phyloP scores from a whole-genome alignment of 2,329 filamentous ascomycete genomes.

The Coniochaeta pulveracea region DNA sequence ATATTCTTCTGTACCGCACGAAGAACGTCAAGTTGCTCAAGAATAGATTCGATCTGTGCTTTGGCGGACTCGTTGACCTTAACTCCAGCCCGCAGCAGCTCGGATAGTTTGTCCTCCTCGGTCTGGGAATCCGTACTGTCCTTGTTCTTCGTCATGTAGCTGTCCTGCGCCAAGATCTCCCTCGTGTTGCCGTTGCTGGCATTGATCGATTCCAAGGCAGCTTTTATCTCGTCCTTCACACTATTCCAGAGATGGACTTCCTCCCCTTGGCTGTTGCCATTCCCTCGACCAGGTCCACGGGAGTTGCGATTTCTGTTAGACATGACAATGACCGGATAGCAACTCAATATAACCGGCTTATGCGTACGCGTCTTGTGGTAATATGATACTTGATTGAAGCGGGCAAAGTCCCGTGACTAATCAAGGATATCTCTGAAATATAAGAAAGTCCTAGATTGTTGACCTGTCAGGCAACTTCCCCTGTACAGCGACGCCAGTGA shows the following conservation, averaged over 20 bases:
- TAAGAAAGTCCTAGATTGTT: too few species aligned
- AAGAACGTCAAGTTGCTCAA: constrained; percentile 26
- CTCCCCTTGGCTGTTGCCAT: constrained; percentile 26
- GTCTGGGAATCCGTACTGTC: constrained; percentile 18
- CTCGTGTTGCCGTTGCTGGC: constrained; percentile 25
- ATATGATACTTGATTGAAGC: too few species aligned
- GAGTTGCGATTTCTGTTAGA: constrained; percentile 18
- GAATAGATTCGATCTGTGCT: constrained; percentile 20
- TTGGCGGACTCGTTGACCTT: constrained; percentile 20
- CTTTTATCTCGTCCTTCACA: constrained; percentile 24
- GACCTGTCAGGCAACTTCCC: too few species aligned
- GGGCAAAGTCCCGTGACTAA: too few species aligned
- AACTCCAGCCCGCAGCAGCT: constrained; percentile 16
- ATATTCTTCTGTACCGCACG: constrained; percentile 27
- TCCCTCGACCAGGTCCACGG: constrained; percentile 24
- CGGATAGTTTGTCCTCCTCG: constrained; percentile 16
- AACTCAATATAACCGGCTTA: too few species aligned
- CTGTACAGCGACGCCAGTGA: too few species aligned
- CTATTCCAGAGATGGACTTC: constrained; percentile 28
- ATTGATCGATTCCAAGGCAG: constrained; percentile 24
- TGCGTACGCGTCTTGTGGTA: too few species aligned
- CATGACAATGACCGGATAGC: constrained; percentile 15
- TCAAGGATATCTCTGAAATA: too few species aligned
- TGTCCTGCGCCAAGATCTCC: constrained; percentile 26
- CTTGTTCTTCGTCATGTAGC: constrained; percentile 23